Evolutionary conservation across 345 rosid genomes (phyloP).

Genomic region (Euclidium syriacum): DNA sequence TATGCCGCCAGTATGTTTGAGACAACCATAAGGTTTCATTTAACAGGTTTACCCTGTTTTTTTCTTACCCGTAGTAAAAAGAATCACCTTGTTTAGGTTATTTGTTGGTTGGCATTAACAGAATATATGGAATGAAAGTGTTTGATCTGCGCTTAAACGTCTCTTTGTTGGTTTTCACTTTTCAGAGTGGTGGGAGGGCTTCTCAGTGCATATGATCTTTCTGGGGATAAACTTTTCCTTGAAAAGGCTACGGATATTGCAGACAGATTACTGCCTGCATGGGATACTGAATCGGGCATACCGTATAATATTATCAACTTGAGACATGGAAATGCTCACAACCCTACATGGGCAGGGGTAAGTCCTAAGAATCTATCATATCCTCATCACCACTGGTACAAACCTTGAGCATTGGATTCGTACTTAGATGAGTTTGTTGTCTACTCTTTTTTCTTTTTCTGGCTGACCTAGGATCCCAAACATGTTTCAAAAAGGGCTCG

Average conservation of each 20-base stretch:
- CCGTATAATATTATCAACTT: constrained; percentile 85
- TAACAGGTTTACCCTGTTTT: constrained; percentile 65
- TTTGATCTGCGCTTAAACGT: background rate
- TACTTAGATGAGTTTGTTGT: background rate
- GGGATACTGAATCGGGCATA: constrained; percentile 77
- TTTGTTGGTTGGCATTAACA: background rate
- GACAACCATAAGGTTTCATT: constrained; percentile 98
- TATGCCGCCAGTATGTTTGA: constrained; percentile 93
- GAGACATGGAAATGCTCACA: constrained; percentile 73
- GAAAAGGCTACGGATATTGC: constrained; percentile 93
- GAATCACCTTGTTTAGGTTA: constrained; percentile 23
- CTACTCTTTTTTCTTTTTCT: background rate
- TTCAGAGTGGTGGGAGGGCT: constrained; percentile 97
- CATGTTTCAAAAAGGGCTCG: background rate
- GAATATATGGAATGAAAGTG: background rate
- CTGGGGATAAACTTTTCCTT: constrained; percentile 78
- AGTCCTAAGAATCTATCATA: constrained; percentile 26
- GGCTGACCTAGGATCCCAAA: background rate
- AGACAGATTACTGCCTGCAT: constrained; percentile 91
- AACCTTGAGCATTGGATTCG: background rate
- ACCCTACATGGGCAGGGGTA: constrained; percentile 92
- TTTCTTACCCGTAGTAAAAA: constrained; percentile 24
- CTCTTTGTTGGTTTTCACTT: constrained; percentile 36
- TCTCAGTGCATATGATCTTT: constrained; percentile 94
- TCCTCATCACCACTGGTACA: background rate